These are phyloP conservation scores for Arthrocladium fulminans DNA, from an alignment of 2,329 filamentous ascomycete species.

Conservation along the genomic window DNA sequence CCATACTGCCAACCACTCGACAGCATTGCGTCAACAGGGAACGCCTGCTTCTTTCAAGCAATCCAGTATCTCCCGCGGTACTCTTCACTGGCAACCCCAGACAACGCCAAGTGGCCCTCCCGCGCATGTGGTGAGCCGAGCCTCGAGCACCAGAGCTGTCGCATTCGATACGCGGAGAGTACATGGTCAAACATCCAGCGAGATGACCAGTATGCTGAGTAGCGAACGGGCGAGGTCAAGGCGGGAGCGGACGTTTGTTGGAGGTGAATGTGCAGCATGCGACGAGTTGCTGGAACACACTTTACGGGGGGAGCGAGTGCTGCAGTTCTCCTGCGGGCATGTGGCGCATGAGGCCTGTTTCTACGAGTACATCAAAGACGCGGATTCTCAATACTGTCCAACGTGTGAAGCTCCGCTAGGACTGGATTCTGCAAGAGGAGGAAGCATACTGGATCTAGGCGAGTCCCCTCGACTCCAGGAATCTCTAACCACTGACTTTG, in stretches of 20 bases:
- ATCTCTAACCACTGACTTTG: slow-evolving; percentile 8
- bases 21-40: neutral
- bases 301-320: slow-evolving; percentile 80
- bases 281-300: slow-evolving; percentile 96
- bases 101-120: neutral
- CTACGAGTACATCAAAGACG: slow-evolving; percentile 94
- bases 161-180: neutral
- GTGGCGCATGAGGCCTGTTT: slow-evolving; percentile 98
- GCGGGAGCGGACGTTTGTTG: slow-evolving; percentile 88
- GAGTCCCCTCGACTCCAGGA: slow-evolving; percentile 26
- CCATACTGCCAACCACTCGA: neutral
- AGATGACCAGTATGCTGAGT: slow-evolving; percentile 59
- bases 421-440: slow-evolving; percentile 83
- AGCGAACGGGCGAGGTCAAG: slow-evolving; percentile 69
- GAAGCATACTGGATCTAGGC: slow-evolving; percentile 90
- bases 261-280: slow-evolving; percentile 88
- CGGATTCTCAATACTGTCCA: slow-evolving; percentile 88
- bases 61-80: slow-evolving; percentile 19
- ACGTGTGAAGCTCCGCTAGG: slow-evolving; percentile 86
- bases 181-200: slow-evolving; percentile 6
- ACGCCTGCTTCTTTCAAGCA: slow-evolving; percentile 15
- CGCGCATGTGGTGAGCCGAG: neutral
- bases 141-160: neutral
- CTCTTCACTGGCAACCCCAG: slow-evolving; percentile 8
- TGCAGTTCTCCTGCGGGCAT: slow-evolving; percentile 95